These are phyloP conservation scores for Ogataea hybrid DNA, from an alignment of 1,139 yeast species.

Conservation along the genomic window DNA sequence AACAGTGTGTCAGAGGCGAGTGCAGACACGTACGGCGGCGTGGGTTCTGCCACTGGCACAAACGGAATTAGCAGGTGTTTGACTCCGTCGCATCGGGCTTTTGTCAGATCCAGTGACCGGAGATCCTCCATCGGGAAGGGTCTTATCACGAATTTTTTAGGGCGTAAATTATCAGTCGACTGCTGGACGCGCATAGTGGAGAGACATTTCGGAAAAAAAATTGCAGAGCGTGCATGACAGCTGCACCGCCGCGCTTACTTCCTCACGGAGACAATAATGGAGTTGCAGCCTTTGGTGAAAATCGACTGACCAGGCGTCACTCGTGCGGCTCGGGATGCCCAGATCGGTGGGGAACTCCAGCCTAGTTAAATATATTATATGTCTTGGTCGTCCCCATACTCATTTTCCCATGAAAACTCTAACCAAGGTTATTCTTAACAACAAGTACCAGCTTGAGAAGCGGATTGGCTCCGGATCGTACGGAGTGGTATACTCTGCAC, in stretches of 20 bases:
- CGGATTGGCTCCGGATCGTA: too few relatives aligned
- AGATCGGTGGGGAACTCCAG: conserved; percentile 2
- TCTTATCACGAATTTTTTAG: background rate
- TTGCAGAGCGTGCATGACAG: background rate
- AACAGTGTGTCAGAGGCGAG: conserved; percentile 28
- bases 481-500: too few relatives aligned
- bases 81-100: conserved; percentile 5
- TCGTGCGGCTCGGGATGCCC: conserved; percentile 1
- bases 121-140: conserved; percentile 9
- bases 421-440: too few relatives aligned
- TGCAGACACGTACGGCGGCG: conserved; percentile 1
- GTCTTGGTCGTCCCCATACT: background rate
- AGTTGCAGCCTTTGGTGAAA: background rate
- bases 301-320: conserved; percentile 4
- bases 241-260: background rate
- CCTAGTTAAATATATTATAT: conserved; percentile 1
- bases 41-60: conserved; percentile 3
- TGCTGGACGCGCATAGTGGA: conserved; percentile 5
- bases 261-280: background rate
- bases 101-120: conserved; percentile 7
- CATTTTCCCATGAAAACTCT: conserved; percentile 24
- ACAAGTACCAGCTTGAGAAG: too few relatives aligned
- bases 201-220: conserved; percentile 4
- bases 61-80: conserved; percentile 9
- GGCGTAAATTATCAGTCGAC: conserved; percentile 3